phyloP scores from a whole-genome alignment of 1,284 basidiomycete genomes.

The Pseudozyma tsukubaensis region DNA sequence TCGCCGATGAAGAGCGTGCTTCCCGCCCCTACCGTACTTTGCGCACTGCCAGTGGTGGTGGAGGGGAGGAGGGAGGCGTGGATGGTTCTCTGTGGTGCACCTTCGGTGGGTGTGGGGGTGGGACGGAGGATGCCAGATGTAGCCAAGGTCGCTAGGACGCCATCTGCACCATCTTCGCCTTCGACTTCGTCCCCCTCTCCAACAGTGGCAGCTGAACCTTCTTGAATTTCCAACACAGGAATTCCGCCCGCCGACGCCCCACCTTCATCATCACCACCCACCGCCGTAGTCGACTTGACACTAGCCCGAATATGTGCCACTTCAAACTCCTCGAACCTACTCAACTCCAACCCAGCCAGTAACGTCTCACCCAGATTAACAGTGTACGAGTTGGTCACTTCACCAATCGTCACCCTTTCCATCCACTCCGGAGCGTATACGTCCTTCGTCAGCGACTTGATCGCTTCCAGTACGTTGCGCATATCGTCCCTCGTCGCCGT shows the following conservation, averaged over 20 bases:
- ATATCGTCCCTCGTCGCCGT: constrained; percentile 35
- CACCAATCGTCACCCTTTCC: constrained; percentile 87
- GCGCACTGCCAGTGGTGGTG: background rate
- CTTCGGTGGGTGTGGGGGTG: background rate
- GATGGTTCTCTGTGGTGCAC: background rate
- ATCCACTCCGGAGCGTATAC: constrained; percentile 82
- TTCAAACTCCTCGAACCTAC: constrained; percentile 82
- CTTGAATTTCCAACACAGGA: constrained; percentile 20
- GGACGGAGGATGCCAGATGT: background rate
- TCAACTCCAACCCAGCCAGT: constrained; percentile 83
- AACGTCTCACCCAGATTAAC: constrained; percentile 91
- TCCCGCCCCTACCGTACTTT: constrained; percentile 4
- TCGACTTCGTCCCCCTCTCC: constrained; percentile 6
- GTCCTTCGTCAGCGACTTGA: constrained; percentile 80
- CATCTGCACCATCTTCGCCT: background rate
- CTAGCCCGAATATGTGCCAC: constrained; percentile 26
- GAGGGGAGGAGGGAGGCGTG: constrained; percentile 1
- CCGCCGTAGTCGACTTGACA: constrained; percentile 1
- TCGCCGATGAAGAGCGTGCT: constrained; percentile 66
- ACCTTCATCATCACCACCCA: constrained; percentile 5
- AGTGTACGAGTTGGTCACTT: constrained; percentile 93
- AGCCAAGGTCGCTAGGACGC: background rate
- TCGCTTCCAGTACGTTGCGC: constrained; percentile 28
- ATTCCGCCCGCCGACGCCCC: background rate
- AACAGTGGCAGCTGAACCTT: background rate